Conservation (phyloP, 805 yeast genomes). For the Huiozyma sinensis region DNA sequence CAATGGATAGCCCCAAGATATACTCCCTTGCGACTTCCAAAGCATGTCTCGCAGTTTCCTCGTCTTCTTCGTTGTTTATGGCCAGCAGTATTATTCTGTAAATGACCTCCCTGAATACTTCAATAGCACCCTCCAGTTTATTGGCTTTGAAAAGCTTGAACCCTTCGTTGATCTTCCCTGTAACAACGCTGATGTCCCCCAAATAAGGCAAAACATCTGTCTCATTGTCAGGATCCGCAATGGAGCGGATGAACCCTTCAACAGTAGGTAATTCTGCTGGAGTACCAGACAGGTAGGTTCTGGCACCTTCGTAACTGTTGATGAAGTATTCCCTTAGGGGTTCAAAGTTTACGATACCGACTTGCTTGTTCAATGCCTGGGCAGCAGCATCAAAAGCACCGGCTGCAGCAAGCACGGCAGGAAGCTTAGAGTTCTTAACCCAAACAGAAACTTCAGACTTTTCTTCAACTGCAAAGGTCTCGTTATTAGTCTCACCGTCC, state of each 20-base stretch:
- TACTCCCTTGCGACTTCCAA: slow-evolving; percentile 75
- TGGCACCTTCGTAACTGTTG: slow-evolving; percentile 74
- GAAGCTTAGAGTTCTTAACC: slow-evolving; percentile 80
- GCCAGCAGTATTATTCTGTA: slow-evolving; percentile 63
- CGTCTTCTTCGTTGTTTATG: slow-evolving; percentile 67
- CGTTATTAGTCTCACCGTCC: slow-evolving; percentile 28
- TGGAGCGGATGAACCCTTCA: slow-evolving; percentile 53
- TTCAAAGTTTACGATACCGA: slow-evolving; percentile 76
- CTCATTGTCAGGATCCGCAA: slow-evolving; percentile 18
- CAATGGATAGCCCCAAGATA: slow-evolving; percentile 85
- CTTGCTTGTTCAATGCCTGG: slow-evolving; percentile 78
- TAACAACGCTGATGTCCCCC: slow-evolving; percentile 63
- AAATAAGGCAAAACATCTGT: slow-evolving; percentile 50
- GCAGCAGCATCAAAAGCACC: slow-evolving; percentile 97
- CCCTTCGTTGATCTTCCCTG: slow-evolving; percentile 52
- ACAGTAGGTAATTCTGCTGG: slow-evolving; percentile 66
- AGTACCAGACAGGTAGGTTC: slow-evolving; percentile 58
- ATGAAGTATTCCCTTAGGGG: slow-evolving; percentile 77
- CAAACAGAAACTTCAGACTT: slow-evolving; percentile 62
- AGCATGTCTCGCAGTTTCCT: slow-evolving; percentile 59
- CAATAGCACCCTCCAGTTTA: slow-evolving; percentile 73
- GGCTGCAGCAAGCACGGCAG: slow-evolving; percentile 90
- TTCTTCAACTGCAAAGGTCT: slow-evolving; percentile 26
- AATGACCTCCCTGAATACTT: slow-evolving; percentile 65
- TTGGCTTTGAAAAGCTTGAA: slow-evolving; percentile 76